Evolutionary conservation across 345 rosid species (phyloP).

Genomic region (Pelargonium nanum): DNA sequence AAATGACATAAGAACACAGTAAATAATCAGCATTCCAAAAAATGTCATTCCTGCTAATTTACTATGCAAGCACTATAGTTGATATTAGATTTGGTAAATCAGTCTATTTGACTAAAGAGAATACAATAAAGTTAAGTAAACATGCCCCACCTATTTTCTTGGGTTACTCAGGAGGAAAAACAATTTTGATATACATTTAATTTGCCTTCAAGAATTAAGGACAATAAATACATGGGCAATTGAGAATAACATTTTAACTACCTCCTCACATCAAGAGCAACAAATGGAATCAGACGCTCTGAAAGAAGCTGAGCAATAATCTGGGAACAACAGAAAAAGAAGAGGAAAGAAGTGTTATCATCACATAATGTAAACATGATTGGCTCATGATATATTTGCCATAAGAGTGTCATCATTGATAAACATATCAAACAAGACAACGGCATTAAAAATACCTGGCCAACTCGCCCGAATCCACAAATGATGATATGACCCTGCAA

Average conservation of each 20-base stretch:
- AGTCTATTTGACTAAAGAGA: neutral
- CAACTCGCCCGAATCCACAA: slow-evolving; percentile 96
- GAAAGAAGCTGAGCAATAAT: slow-evolving; percentile 99
- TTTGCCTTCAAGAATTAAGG: neutral
- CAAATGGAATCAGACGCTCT: slow-evolving; percentile 90
- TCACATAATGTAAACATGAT: neutral
- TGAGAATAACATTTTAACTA: slow-evolving; percentile 16
- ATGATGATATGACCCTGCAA: slow-evolving; percentile 91
- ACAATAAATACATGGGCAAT: neutral
- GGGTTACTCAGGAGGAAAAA: neutral
- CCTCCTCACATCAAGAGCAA: slow-evolving; percentile 96
- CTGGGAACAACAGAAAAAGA: slow-evolving; percentile 30
- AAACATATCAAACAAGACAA: neutral
- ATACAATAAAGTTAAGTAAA: neutral
- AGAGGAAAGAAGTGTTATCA: slow-evolving; percentile 1
- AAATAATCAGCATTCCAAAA: neutral
- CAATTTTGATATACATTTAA: neutral
- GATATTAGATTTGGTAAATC: neutral
- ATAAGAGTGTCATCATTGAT: neutral
- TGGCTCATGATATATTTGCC: neutral
- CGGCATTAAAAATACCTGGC: slow-evolving; percentile 51
- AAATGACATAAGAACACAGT: neutral
- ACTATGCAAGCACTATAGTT: neutral
- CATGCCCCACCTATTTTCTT: neutral
- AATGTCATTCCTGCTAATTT: neutral